These are phyloP conservation scores for Cutaneotrichosporon sp. DNA, from an alignment of 1,284 basidiomycete species.

Conservation along the genomic window DNA sequence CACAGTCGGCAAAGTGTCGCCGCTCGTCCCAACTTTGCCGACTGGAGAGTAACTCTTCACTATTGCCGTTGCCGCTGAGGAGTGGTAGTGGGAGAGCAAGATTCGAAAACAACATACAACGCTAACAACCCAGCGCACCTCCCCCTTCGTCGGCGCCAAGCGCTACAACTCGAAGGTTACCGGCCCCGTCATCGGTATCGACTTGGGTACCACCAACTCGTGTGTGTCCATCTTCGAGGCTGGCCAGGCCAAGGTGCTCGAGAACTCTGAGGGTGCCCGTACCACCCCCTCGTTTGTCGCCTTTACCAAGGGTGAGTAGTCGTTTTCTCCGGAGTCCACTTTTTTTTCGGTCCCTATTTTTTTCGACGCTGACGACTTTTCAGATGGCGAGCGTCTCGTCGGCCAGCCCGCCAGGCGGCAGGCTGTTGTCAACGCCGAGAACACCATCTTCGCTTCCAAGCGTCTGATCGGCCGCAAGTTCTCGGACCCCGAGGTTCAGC, in stretches of 20 bases:
- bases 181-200: conserved; percentile 54
- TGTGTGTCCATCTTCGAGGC: conserved; percentile 96
- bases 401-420: conserved; percentile 97
- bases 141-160: conserved; percentile 36
- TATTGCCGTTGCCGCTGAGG: too few relatives aligned
- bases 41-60: neutral
- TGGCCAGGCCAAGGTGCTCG: conserved; percentile 87
- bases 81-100: neutral
- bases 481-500: conserved; percentile 87
- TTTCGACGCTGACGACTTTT: neutral
- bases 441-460: conserved; percentile 95
- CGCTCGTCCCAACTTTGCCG: neutral
- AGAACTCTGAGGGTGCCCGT: conserved; percentile 95
- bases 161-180: conserved; percentile 52
- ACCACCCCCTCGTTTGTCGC: conserved; percentile 98
- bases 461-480: conserved; percentile 93
- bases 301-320: conserved; percentile 72
- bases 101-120: neutral
- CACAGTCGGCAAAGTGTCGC: neutral
- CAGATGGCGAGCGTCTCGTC: conserved; percentile 78
- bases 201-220: conserved; percentile 62
- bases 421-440: conserved; percentile 91
- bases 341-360: neutral
- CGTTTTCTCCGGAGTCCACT: too few relatives aligned
- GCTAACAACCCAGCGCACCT: conserved; percentile 26